Evolutionary conservation across 768 basidiomycete genomes (phyloP).

Genomic region (Lyophyllum atratum): DNA sequence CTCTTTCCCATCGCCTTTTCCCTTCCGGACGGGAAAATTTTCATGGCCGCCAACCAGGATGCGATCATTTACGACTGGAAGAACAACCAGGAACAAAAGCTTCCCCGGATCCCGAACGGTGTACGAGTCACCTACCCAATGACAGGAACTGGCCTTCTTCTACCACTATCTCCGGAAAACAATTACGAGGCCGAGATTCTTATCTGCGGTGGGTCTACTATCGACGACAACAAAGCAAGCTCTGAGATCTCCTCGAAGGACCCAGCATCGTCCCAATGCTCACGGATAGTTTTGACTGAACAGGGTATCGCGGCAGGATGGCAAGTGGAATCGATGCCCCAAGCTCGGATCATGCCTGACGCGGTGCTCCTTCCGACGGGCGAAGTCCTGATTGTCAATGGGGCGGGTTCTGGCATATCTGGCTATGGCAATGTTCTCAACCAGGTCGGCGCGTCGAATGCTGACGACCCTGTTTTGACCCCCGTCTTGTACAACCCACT

Average conservation of each 20-base stretch:
- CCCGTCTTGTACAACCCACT: conserved; percentile 71
- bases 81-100: conserved; percentile 55
- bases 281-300: conserved; percentile 64
- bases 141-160: conserved; percentile 72
- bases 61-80: conserved; percentile 83
- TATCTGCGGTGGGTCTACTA: conserved; percentile 74
- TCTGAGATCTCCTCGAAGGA: conserved; percentile 73
- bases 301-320: conserved; percentile 69
- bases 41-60: conserved; percentile 77
- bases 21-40: conserved; percentile 69
- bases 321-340: conserved; percentile 75
- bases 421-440: conserved; percentile 75
- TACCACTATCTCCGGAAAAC: conserved; percentile 66
- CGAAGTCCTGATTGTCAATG: conserved; percentile 73
- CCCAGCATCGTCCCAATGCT: conserved; percentile 72
- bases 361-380: conserved; percentile 83
- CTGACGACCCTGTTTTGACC: conserved; percentile 67
- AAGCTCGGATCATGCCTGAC: conserved; percentile 76
- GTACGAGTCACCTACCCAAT: conserved; percentile 85
- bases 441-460: conserved; percentile 77
- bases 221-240: conserved; percentile 60
- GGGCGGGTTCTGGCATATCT: conserved; percentile 70
- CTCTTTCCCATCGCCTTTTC: conserved; percentile 77
- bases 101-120: conserved; percentile 74
- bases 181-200: conserved; percentile 69